Percentiles rank a stretch among this genome's conserved stretches.
phyloP scores from a whole-genome alignment of 129 eudicot genomes.

The Tagetes patula region DNA sequence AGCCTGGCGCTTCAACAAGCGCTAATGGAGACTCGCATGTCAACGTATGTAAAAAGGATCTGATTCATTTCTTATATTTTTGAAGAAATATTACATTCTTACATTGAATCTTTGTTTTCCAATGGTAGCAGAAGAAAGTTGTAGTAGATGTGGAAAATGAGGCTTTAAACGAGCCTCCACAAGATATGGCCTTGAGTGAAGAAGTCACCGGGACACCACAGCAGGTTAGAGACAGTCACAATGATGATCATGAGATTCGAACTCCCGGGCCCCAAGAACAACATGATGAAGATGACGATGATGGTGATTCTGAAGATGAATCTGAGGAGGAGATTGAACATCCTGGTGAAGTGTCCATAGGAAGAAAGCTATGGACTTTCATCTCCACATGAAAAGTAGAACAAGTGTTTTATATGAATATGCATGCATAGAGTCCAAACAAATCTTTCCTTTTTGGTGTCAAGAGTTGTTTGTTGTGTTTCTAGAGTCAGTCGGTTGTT shows the following conservation, averaged over 20 bases:
- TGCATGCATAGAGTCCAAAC: slow-evolving; percentile 40
- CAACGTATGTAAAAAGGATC: slow-evolving; percentile 16
- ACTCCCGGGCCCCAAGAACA: slow-evolving; percentile 20
- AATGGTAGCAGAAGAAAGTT: slow-evolving; percentile 27
- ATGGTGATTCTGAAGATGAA: slow-evolving; percentile 46
- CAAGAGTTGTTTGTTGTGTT: slow-evolving; percentile 30
- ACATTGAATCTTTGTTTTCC: slow-evolving; percentile 15
- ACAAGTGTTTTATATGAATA: slow-evolving; percentile 3
- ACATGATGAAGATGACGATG: slow-evolving; percentile 27
- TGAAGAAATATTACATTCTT: background rate
- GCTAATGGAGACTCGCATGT: slow-evolving; percentile 39
- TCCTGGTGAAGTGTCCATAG: slow-evolving; percentile 93
- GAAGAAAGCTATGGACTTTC: slow-evolving; percentile 93
- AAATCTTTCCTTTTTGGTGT: slow-evolving; percentile 43
- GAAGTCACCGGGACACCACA: slow-evolving; percentile 76
- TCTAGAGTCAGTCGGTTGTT: background rate
- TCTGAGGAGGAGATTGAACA: slow-evolving; percentile 53
- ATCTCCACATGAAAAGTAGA: slow-evolving; percentile 57
- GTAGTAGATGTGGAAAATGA: slow-evolving; percentile 32
- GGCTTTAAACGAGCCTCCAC: slow-evolving; percentile 29
- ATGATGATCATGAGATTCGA: slow-evolving; percentile 24
- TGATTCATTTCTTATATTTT: background rate
- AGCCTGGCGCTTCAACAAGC: slow-evolving; percentile 40
- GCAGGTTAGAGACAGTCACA: slow-evolving; percentile 26
- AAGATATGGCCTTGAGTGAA: slow-evolving; percentile 55